phyloP scores from a whole-genome alignment of 306 rosid genomes.

The Prunus armeniaca region DNA sequence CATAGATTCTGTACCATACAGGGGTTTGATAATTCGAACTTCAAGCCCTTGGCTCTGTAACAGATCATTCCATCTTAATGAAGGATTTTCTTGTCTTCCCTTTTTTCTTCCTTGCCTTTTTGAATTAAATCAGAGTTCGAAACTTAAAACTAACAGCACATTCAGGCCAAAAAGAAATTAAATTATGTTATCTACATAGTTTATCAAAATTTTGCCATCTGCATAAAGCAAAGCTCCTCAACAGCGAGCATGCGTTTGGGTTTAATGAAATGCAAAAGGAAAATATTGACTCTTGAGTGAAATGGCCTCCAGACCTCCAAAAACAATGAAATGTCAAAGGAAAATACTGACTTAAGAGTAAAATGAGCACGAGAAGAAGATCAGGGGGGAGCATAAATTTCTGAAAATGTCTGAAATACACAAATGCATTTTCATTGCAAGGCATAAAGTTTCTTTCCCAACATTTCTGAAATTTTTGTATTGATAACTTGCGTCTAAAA shows the following conservation, averaged over 20 bases:
- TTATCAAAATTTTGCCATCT: too few relatives aligned
- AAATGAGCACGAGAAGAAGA: too few relatives aligned
- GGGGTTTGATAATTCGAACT: slow-evolving; percentile 22
- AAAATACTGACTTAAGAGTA: too few relatives aligned
- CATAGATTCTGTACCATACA: slow-evolving; percentile 41
- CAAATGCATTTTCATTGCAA: neutral
- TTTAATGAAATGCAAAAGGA: too few relatives aligned
- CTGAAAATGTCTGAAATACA: neutral
- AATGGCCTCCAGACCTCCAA: too few relatives aligned
- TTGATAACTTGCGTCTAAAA: neutral
- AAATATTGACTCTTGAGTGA: too few relatives aligned
- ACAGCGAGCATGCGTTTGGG: too few relatives aligned
- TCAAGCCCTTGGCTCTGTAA: slow-evolving; percentile 27
- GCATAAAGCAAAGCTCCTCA: too few relatives aligned
- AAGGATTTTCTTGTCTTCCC: slow-evolving; percentile 14
- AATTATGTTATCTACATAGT: too few relatives aligned
- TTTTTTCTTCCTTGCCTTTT: neutral
- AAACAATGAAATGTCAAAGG: too few relatives aligned
- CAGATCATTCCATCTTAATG: slow-evolving; percentile 27
- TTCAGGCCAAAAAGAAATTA: neutral
- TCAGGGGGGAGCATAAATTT: too few relatives aligned
- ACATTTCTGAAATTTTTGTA: neutral
- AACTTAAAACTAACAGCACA: neutral
- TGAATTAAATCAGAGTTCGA: neutral
- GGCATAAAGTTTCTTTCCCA: neutral